Percentiles rank a stretch among this genome's conserved stretches.
Evolutionary conservation across 441 rosid species (phyloP).

Genomic region (Geranium incanum): DNA sequence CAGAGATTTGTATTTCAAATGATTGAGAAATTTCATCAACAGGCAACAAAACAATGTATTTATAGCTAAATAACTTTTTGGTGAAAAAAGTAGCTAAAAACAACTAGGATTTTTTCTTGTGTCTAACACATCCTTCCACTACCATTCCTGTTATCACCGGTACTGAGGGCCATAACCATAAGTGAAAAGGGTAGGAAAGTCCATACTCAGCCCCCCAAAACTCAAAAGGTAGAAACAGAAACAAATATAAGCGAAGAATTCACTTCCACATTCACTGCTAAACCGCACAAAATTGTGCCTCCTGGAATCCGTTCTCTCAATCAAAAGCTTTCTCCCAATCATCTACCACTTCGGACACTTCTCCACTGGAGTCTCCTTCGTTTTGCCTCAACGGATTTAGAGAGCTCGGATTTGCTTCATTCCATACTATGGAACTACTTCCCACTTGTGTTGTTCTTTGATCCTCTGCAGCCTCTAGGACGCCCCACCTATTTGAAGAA

Average conservation of each 20-base stretch:
- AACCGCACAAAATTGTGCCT: slow-evolving; percentile 4
- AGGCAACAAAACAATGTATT: neutral
- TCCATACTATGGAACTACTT: slow-evolving; percentile 14
- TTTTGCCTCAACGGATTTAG: slow-evolving; percentile 23
- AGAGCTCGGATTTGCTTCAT: slow-evolving; percentile 27
- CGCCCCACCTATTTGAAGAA: slow-evolving; percentile 65
- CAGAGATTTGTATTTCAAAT: neutral
- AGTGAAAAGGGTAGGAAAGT: neutral
- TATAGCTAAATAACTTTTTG: neutral
- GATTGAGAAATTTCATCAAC: neutral
- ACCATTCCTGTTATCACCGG: slow-evolving; percentile 5
- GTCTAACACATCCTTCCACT: slow-evolving; percentile 8
- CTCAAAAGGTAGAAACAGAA: neutral
- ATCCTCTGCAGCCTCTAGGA: slow-evolving; percentile 52
- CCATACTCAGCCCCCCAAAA: neutral
- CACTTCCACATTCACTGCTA: slow-evolving; percentile 5
- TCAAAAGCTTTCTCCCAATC: slow-evolving; percentile 91
- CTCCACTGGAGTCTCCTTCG: slow-evolving; percentile 31
- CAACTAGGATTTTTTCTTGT: neutral
- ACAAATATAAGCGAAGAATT: neutral
- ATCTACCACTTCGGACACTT: slow-evolving; percentile 55
- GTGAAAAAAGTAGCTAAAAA: neutral
- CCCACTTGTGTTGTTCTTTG: slow-evolving; percentile 24
- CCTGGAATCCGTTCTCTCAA: slow-evolving; percentile 21
- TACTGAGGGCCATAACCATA: neutral